Percentiles rank a stretch among this genome's conserved stretches.
Conservation (phyloP, 1,284 basidiomycete species). For the Fistulina hepatica region DNA sequence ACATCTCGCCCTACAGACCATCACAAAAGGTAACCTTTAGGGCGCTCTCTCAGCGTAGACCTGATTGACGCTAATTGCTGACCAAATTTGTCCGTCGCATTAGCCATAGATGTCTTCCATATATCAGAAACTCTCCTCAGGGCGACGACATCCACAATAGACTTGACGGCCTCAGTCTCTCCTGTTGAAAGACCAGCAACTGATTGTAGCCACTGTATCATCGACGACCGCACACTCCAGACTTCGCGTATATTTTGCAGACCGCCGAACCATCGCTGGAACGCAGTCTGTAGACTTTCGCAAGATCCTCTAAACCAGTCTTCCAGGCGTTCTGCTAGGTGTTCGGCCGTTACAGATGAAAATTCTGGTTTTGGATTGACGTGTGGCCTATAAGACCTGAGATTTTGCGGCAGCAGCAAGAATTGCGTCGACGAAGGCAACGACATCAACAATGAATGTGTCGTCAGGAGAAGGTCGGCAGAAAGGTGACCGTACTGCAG, state of each 20-base stretch:
- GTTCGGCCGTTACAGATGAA: slow-evolving; percentile 32
- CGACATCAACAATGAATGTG: slow-evolving; percentile 45
- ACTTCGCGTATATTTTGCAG: slow-evolving; percentile 49
- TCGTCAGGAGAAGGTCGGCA: slow-evolving; percentile 47
- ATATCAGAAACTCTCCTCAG: slow-evolving; percentile 41
- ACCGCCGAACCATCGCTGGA: slow-evolving; percentile 45
- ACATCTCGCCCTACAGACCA: slow-evolving; percentile 7
- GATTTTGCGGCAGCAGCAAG: slow-evolving; percentile 47
- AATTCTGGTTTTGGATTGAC: slow-evolving; percentile 52
- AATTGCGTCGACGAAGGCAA: slow-evolving; percentile 68
- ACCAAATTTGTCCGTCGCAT: slow-evolving; percentile 36
- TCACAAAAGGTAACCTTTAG: slow-evolving; percentile 20
- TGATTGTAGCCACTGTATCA: slow-evolving; percentile 34
- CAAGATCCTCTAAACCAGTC: slow-evolving; percentile 51
- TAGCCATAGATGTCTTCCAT: slow-evolving; percentile 39
- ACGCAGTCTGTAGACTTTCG: slow-evolving; percentile 32
- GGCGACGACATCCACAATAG: slow-evolving; percentile 40
- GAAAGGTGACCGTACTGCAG: slow-evolving; percentile 28
- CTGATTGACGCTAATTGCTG: slow-evolving; percentile 27
- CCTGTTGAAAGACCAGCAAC: slow-evolving; percentile 30
- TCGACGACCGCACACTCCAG: slow-evolving; percentile 49
- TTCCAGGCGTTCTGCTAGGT: slow-evolving; percentile 36
- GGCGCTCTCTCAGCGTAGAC: slow-evolving; percentile 15
- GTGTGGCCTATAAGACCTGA: slow-evolving; percentile 64
- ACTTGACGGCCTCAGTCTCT: slow-evolving; percentile 33